Conservation (phyloP, 192 early-diverging fungal species). For the Mortierella alpina region DNA sequence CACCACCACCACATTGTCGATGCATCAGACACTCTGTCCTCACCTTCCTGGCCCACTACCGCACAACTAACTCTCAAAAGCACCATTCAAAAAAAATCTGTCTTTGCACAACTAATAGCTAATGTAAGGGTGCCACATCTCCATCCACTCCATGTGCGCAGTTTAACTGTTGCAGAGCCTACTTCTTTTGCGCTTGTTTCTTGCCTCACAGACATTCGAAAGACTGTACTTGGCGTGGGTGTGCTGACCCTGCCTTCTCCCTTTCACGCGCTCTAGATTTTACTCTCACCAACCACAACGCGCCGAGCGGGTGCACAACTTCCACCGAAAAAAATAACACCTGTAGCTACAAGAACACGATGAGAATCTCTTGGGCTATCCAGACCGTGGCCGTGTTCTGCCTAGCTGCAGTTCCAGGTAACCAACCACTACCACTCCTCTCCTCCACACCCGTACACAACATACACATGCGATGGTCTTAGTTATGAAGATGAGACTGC, state of each 20-base stretch:
- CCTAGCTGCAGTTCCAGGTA: constrained; percentile 45
- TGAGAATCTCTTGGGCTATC: constrained; percentile 53
- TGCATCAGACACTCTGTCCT: constrained; percentile 7
- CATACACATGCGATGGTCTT: neutral
- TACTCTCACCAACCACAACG: neutral
- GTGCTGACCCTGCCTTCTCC: no score
- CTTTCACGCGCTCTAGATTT: no score
- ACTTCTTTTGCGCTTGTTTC: no score
- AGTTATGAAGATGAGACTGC: neutral
- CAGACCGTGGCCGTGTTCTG: constrained; percentile 49
- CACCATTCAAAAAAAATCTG: no score
- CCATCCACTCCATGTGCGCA: no score
- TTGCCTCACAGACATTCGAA: no score
- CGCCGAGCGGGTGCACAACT: neutral
- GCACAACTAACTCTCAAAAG: no score
- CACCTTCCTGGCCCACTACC: constrained; percentile 1
- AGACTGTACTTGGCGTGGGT: no score
- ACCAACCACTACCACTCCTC: neutral
- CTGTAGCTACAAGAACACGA: neutral
- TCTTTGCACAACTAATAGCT: no score
- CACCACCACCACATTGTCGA: constrained; percentile 8
- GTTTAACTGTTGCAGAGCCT: no score
- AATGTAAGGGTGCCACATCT: no score
- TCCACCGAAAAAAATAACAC: neutral
- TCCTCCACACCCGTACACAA: neutral